Base-by-base conservation (phyloP, 345 rosid species). In the Combretum micranthum region DNA sequence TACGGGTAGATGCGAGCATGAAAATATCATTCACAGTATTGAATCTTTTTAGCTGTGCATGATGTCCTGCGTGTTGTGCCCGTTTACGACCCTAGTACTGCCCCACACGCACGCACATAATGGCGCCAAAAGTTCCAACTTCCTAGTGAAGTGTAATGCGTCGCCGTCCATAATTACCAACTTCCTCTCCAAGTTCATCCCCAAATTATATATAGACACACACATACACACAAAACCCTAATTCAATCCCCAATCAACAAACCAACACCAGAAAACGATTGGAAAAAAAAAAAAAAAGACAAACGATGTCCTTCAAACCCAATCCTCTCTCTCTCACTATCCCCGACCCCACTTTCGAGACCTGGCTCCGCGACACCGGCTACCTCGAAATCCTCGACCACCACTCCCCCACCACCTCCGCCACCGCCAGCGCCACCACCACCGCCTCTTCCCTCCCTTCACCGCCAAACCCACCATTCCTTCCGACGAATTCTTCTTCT, bases 321-420 rank as follows among this genome's bases (percentile, higher is more conserved):
- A 73, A 83, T 60, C 99, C 96, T 13, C 72, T 89, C 17, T 82
- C 97, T 15, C 79, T 87, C 3, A 80, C 80, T 80, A 81, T 87
- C 2, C 85, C 94, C 0, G 94, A 93, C 69, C 73, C 88, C 7
- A 81, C 85, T 52, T 83, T 93, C 79, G 94, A 93, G 52, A 76
- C 96, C 25, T 93, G 99, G 89, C 89, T 76, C 66, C 96, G 98
- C 2, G 98, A 88, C 69, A 83, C 94, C 72, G 97, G 97, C 83
- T 86, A 89, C 78, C 96, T 92, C 51, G 91, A 92, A 71, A 55
- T 92, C 56, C 76, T 86, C 65, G 87, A 88, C 79, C 81, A 81
- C 23, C 82, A 71, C 32, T 60, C 80, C 49, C 72, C 83, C 37
- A 1, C 67, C 47, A 11, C 71, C 23, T 1, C 48, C 39, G 1